Percentiles rank a stretch among this genome's conserved stretches.
These are phyloP conservation scores for Strigomonas culicis DNA, from an alignment of 208 protist genomes.

Conservation along the genomic window DNA sequence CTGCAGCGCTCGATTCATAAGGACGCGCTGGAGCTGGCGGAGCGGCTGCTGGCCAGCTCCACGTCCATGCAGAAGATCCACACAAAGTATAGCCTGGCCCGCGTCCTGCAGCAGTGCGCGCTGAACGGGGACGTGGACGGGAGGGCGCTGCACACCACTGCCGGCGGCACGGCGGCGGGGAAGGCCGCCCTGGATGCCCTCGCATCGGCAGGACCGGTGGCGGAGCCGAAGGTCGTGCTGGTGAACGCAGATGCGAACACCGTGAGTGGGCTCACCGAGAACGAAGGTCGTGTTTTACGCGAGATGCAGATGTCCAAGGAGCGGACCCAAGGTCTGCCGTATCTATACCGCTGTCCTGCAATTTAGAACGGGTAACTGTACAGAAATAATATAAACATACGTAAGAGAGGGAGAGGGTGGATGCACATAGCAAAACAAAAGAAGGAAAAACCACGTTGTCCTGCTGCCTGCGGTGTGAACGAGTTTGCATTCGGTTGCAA, in stretches of 20 bases:
- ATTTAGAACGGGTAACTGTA: no score
- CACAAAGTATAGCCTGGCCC: constrained; percentile 81
- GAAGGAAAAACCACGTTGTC: no score
- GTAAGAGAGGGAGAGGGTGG: background rate
- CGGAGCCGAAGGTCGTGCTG: constrained; percentile 46
- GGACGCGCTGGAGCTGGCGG: constrained; percentile 75
- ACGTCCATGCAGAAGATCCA: constrained; percentile 84
- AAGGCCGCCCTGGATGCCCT: constrained; percentile 9
- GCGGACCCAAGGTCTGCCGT: constrained; percentile 83
- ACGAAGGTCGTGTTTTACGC: constrained; percentile 44
- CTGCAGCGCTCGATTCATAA: constrained; percentile 69
- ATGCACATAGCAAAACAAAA: background rate
- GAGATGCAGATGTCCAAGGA: constrained; percentile 85
- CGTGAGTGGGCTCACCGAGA: background rate
- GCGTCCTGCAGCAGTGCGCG: constrained; percentile 73
- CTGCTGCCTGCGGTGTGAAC: no score
- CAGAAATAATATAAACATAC: background rate
- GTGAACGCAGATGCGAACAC: constrained; percentile 32
- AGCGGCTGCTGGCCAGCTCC: constrained; percentile 79
- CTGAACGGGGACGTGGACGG: constrained; percentile 42
- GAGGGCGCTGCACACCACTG: constrained; percentile 26
- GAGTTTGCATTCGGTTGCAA: no score
- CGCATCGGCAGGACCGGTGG: constrained; percentile 12
- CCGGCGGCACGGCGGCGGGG: constrained; percentile 11
- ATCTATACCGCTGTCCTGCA: constrained; percentile 91